Evolutionary conservation across 2,329 filamentous ascomycete species (phyloP).

Genomic region (Ophiocordyceps sinensis): DNA sequence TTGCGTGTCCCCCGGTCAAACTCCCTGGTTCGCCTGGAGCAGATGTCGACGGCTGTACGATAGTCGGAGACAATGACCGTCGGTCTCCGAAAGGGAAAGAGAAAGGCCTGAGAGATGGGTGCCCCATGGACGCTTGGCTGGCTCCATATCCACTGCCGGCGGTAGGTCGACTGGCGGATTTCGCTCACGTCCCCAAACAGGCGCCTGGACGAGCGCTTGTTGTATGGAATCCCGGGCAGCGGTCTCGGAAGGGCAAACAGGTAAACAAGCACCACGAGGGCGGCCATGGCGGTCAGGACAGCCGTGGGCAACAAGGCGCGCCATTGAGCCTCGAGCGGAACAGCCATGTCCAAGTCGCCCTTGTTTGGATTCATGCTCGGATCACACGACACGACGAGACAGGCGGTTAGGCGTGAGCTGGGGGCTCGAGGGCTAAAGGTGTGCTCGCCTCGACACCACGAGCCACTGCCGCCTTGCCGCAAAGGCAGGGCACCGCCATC

Average conservation of each 20-base stretch:
- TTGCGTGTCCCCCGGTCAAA: slow-evolving; percentile 16
- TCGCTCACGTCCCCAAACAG: slow-evolving; percentile 11
- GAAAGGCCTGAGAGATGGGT: slow-evolving; percentile 19
- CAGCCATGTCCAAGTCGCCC: background rate
- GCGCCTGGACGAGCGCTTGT: slow-evolving; percentile 5
- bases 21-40: slow-evolving; percentile 15
- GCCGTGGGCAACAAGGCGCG: background rate
- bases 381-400: no score
- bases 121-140: slow-evolving; percentile 12
- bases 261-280: background rate
- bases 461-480: no score
- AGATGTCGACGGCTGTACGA: slow-evolving; percentile 17
- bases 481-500: background rate
- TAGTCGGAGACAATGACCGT: slow-evolving; percentile 18
- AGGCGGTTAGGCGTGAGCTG: no score
- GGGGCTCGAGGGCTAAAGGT: no score
- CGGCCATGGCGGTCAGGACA: background rate
- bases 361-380: background rate
- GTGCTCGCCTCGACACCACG: no score
- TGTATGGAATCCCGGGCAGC: slow-evolving; percentile 13
- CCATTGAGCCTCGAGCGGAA: background rate
- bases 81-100: slow-evolving; percentile 16
- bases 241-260: slow-evolving; percentile 7
- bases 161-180: slow-evolving; percentile 6
- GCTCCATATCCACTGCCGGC: slow-evolving; percentile 12